Conservation (phyloP, 2,329 filamentous ascomycete genomes). For the Knufia fluminis region DNA sequence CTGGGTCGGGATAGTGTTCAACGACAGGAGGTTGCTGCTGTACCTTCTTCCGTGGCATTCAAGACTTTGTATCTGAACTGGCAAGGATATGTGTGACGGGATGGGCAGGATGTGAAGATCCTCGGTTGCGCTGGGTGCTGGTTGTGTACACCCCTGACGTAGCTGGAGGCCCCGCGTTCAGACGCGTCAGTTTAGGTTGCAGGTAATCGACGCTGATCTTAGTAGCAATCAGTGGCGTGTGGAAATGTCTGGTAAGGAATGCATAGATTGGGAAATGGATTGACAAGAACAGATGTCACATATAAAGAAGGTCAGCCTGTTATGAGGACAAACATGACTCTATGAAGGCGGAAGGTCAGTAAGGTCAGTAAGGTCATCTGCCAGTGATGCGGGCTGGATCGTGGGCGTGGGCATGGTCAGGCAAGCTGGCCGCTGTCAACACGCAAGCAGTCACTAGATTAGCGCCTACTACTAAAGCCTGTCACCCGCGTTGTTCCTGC, state of each 20-base stretch:
- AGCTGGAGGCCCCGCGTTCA: conserved; percentile 4
- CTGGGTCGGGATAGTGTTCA: background rate
- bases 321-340: conserved; percentile 1
- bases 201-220: background rate
- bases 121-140: background rate
- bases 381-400: background rate
- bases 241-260: background rate
- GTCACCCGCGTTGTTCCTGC: too few species aligned
- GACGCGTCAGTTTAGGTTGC: background rate
- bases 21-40: background rate
- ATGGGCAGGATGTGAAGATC: background rate
- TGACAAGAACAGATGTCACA: background rate
- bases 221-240: background rate
- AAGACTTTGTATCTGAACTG: background rate
- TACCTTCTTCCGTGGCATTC: conserved; percentile 4
- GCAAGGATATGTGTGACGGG: background rate
- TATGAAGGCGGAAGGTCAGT: background rate
- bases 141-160: conserved; percentile 4
- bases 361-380: background rate
- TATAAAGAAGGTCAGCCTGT: background rate
- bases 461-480: too few species aligned
- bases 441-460: background rate
- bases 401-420: background rate
- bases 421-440: background rate
- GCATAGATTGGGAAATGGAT: background rate